Percentiles rank a stretch among this genome's conserved stretches.
Conservation (phyloP, 495 filamentous ascomycete species). For the Daldinia loculata region DNA sequence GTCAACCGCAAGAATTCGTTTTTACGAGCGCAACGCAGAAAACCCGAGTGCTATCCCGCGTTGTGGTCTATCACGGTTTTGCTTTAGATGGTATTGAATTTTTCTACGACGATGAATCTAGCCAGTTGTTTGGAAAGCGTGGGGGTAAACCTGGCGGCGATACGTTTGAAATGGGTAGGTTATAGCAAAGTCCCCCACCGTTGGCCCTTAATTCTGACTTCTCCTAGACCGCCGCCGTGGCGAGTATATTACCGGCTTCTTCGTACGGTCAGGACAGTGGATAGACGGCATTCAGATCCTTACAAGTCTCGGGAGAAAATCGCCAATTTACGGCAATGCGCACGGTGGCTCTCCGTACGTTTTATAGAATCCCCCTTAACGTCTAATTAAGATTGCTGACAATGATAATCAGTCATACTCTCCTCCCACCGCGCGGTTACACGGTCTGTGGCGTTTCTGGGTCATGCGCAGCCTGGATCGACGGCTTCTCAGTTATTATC, state of each 20-base stretch:
- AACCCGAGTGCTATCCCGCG: constrained; percentile 75
- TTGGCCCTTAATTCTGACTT: constrained; percentile 29
- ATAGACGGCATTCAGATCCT: constrained; percentile 92
- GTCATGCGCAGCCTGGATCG: constrained; percentile 81
- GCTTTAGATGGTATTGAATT: constrained; percentile 91
- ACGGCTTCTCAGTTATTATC: constrained; percentile 89
- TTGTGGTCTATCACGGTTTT: constrained; percentile 80
- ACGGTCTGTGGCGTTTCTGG: constrained; percentile 88
- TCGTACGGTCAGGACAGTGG: constrained; percentile 81
- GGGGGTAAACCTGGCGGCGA: constrained; percentile 79
- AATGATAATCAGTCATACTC: constrained; percentile 69
- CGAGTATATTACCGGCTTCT: constrained; percentile 89
- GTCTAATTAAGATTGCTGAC: constrained; percentile 27
- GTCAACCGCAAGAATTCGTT: constrained; percentile 75
- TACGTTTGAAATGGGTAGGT: constrained; percentile 78
- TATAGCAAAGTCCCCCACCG: not conserved
- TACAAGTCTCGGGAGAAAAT: constrained; percentile 86
- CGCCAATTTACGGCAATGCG: constrained; percentile 83
- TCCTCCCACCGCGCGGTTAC: constrained; percentile 91
- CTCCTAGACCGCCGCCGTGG: constrained; percentile 78
- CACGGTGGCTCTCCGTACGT: constrained; percentile 83
- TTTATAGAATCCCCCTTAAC: constrained; percentile 10
- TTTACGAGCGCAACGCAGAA: constrained; percentile 73
- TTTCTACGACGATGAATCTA: constrained; percentile 86
- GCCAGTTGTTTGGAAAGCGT: constrained; percentile 87